Base-by-base conservation (phyloP, 2,329 filamentous ascomycete genomes). In the Fusarium pseudocircinatum region DNA sequence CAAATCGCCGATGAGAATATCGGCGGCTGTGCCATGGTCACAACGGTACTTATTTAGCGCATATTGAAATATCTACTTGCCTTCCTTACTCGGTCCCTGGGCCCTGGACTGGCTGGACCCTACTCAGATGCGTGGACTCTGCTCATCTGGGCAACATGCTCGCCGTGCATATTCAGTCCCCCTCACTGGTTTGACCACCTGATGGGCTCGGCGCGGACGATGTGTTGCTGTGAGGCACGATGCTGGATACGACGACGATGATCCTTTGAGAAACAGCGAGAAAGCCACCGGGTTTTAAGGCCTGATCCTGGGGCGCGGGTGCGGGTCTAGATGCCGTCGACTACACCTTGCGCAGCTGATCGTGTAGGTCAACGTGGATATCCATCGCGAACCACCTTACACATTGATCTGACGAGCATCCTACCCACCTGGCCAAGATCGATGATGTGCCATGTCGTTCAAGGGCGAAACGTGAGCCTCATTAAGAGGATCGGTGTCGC, bases 301-400 rank as follows among this genome's bases (percentile, higher is more conserved):
- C 56, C 57, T 74, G 63, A 54, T 58, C 52, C 66, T 46, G 40
- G 66, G 34, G 46, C 52, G 63, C 57, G 67, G 62, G 46, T 18
- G 53, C 72, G 71, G 71, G 47, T 69, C 34, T 58, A 57, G 60
- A 65, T 72, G 65, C 69, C 64, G 67, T 67, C 40, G 59, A 58
- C 57, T 66, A 67, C 58, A 63, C 67, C 67, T 76, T 76, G 71
- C 69, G 58, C 75, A 64, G 75, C 66, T 77, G 73, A 73, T 65
- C 63, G 50, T 60, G 65, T 60, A 70, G 50, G 69, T 54, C 54
- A 75, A 72, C 60, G 53, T 68, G 70, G 66, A 61, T 63, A 68
- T 67, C 44, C 36, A 58, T 58, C 60, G 54, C 60, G 64, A 66
- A 52, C 47, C 54, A 28, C 54, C 28, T 36, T 49, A 36, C 39